A percentile compares a stretch with the other conserved stretches of the same genome.
Evolutionary conservation across 331 rosid species (phyloP).

Genomic region (Erythrophleum ivorense): DNA sequence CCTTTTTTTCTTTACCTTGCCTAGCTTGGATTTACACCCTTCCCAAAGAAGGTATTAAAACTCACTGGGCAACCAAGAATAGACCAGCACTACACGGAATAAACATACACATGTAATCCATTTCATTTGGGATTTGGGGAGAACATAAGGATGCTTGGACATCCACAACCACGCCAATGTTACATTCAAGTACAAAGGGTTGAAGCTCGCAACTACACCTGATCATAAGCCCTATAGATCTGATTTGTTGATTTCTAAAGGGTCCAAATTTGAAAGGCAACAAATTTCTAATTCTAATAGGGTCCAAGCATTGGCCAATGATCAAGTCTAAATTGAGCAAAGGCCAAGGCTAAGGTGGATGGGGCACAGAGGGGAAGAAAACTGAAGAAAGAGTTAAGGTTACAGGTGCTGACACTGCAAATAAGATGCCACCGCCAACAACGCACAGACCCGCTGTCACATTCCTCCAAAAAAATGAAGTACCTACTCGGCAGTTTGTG

Average conservation of each 20-base stretch:
- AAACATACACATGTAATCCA: not conserved
- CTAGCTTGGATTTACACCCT: not conserved
- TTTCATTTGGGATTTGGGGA: not conserved
- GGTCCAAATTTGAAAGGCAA: not conserved
- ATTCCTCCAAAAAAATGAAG: constrained; percentile 5
- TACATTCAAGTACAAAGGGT: not conserved
- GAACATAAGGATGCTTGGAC: not conserved
- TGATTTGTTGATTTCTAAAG: not conserved
- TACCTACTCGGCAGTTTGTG: constrained; percentile 34
- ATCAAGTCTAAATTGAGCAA: not conserved
- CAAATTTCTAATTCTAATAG: not conserved
- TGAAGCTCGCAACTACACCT: not conserved
- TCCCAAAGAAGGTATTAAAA: not conserved
- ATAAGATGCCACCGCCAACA: constrained; percentile 56
- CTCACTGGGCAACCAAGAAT: not conserved
- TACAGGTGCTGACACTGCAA: constrained; percentile 47
- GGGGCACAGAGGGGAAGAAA: constrained; percentile 17
- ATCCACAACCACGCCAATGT: not conserved
- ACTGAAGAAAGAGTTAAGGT: constrained; percentile 41
- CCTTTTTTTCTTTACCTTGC: not conserved
- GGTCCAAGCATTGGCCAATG: not conserved
- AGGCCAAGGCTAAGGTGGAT: constrained; percentile 9
- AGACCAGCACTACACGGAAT: not conserved
- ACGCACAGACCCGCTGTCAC: not conserved
- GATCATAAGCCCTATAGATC: not conserved